Conservation (phyloP, 768 basidiomycete genomes). For the Boletellus ananiceps region DNA sequence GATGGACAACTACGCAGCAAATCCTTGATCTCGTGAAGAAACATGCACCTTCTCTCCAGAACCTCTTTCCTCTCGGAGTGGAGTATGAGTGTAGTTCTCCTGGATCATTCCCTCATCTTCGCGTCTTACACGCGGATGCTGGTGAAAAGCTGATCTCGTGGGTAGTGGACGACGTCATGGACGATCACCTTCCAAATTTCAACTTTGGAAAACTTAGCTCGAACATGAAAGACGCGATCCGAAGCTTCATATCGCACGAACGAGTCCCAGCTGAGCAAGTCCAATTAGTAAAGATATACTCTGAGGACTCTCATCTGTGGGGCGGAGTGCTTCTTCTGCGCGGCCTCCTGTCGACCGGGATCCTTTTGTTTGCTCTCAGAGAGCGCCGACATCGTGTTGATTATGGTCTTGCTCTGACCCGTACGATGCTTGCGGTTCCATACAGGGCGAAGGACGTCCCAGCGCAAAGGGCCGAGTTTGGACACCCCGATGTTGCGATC, state of each 20-base stretch:
- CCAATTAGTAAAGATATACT: neutral
- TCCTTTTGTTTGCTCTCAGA: constrained; percentile 16
- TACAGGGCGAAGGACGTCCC: constrained; percentile 28
- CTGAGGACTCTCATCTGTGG: constrained; percentile 3
- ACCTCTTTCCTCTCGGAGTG: constrained; percentile 3
- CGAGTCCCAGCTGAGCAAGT: neutral
- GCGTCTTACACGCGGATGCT: constrained; percentile 7
- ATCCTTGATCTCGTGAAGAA: constrained; percentile 30
- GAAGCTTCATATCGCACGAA: constrained; percentile 8
- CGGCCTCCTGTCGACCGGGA: constrained; percentile 19
- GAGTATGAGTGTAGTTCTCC: neutral
- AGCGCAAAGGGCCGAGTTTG: constrained; percentile 23
- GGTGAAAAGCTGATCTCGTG: constrained; percentile 2
- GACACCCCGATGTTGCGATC: constrained; percentile 25
- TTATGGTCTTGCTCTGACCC: constrained; percentile 13
- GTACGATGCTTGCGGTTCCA: constrained; percentile 24
- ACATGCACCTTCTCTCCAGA: neutral
- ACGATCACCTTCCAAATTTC: constrained; percentile 7
- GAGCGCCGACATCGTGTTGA: constrained; percentile 27
- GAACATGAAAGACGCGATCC: neutral
- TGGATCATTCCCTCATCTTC: constrained; percentile 7
- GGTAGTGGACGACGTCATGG: constrained; percentile 4
- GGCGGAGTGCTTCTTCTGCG: constrained; percentile 18
- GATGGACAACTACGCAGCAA: constrained; percentile 41
- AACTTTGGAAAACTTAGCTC: constrained; percentile 1